phyloP scores from a whole-genome alignment of 2,329 filamentous ascomycete species.

The Plectosphaerella sp. region DNA sequence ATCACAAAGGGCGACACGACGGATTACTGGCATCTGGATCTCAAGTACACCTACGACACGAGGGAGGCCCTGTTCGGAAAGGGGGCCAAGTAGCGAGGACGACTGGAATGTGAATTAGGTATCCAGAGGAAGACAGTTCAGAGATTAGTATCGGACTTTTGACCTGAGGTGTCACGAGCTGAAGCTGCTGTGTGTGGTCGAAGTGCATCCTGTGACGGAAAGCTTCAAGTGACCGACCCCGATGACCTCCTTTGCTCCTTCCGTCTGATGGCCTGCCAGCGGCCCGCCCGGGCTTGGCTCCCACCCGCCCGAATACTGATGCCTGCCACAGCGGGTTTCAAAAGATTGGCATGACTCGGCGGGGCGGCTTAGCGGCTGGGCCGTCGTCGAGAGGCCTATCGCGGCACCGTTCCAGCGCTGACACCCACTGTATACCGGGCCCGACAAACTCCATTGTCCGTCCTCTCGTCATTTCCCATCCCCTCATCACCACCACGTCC shows the following conservation, averaged over 20 bases:
- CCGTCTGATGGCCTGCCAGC: too few species aligned
- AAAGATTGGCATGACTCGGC: background rate
- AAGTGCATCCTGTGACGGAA: too few species aligned
- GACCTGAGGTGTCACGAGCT: too few species aligned
- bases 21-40: conserved; percentile 54
- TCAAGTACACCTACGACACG: conserved; percentile 65
- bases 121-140: background rate
- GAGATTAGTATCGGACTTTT: too few species aligned
- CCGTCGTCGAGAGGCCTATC: too few species aligned
- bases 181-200: too few species aligned
- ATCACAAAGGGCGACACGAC: conserved; percentile 56
- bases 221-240: background rate
- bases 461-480: too few species aligned
- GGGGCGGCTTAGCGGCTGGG: background rate
- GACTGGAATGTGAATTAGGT: background rate
- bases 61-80: conserved; percentile 52
- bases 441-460: too few species aligned
- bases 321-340: background rate
- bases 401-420: too few species aligned
- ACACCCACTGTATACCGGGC: too few species aligned
- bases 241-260: background rate
- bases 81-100: conserved; percentile 30
- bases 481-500: too few species aligned
- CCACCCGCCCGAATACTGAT: background rate
- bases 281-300: background rate